phyloP scores from a whole-genome alignment of 108 stramenopile genomes.

The Mediolabrus comicus region DNA sequence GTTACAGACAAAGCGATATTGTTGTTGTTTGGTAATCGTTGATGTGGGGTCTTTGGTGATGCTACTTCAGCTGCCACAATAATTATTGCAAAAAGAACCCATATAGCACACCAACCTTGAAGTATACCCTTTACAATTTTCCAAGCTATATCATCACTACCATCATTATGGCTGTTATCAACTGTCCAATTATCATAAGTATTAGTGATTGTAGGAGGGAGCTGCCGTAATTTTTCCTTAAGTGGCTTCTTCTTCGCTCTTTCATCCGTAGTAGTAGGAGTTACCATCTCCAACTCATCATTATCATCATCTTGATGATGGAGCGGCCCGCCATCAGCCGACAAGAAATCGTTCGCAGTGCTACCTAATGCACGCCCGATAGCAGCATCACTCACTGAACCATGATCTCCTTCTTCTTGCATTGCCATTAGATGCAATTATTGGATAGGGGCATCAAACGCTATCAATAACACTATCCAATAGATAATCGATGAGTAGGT shows the following conservation, averaged over 20 bases:
- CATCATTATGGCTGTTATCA: neutral
- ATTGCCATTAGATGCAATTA: too few species aligned
- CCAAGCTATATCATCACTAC: constrained; percentile 4
- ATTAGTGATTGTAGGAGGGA: neutral
- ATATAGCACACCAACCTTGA: constrained; percentile 7
- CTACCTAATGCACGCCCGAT: neutral
- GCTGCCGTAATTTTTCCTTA: neutral
- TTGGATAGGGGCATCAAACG: too few species aligned
- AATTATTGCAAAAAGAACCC: constrained; percentile 13
- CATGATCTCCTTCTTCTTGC: too few species aligned
- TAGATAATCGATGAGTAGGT: too few species aligned
- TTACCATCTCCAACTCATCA: neutral
- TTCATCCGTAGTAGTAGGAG: neutral
- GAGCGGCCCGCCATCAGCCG: neutral
- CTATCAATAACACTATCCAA: too few species aligned
- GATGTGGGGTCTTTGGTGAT: neutral
- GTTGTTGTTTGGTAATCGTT: too few species aligned
- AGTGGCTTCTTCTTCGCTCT: neutral
- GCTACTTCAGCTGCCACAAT: neutral
- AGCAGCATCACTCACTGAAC: neutral
- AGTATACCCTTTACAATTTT: constrained; percentile 3
- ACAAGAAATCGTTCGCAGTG: too few species aligned
- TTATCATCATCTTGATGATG: neutral
- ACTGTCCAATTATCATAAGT: neutral
- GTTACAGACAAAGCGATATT: neutral